A percentile compares a stretch with the other conserved stretches of the same genome.
phyloP scores from a whole-genome alignment of 2,329 filamentous ascomycete genomes.

The Xylaria sp. region DNA sequence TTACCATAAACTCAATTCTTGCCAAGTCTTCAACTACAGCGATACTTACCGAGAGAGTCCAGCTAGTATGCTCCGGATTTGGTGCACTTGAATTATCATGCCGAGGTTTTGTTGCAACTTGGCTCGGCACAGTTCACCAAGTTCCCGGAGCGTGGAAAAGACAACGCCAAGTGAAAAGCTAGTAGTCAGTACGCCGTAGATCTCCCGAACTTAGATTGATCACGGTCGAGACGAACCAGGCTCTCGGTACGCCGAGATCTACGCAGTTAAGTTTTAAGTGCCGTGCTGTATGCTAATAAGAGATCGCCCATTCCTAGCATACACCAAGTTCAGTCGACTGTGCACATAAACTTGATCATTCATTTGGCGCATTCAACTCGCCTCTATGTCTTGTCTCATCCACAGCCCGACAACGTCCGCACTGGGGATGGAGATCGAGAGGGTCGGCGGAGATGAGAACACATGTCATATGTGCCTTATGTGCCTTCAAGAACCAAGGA shows the following conservation, averaged over 20 bases:
- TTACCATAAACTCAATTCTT: too few species aligned
- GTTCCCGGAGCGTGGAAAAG: conserved; percentile 4
- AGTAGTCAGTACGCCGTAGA: neutral
- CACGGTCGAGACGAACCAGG: neutral
- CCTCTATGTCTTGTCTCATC: neutral
- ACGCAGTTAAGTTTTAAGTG: neutral
- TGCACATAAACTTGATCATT: neutral
- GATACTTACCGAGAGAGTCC: too few species aligned
- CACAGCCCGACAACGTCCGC: neutral
- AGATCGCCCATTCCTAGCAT: neutral
- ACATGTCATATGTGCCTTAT: neutral
- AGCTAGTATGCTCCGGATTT: neutral
- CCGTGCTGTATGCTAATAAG: conserved; percentile 6
- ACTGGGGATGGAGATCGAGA: neutral
- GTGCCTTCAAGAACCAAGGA: neutral
- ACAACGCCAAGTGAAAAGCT: neutral
- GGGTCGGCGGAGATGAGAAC: neutral
- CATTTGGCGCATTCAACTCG: neutral
- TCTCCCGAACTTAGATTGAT: conserved; percentile 19
- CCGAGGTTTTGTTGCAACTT: neutral
- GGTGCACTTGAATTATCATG: neutral
- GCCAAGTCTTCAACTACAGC: neutral
- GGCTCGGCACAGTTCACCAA: neutral
- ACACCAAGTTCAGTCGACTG: neutral
- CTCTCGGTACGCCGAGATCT: conserved; percentile 27